These are phyloP conservation scores for Anisodus tanguticus DNA, from an alignment of 257 asterid genomes.

Conservation along the genomic window DNA sequence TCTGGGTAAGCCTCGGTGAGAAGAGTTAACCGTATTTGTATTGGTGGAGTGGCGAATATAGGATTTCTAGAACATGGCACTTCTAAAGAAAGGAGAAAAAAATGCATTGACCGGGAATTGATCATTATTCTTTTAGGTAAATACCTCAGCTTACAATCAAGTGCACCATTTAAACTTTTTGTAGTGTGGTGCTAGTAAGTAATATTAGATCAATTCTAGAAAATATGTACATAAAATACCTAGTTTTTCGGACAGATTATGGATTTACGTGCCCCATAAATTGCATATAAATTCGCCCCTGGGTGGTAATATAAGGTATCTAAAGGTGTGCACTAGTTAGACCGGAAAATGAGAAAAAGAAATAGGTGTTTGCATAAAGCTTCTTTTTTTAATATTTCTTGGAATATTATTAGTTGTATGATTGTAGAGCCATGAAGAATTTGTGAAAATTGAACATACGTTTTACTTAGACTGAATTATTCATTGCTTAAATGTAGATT, in stretches of 20 bases:
- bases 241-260: too few relatives aligned
- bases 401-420: neutral
- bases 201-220: too few relatives aligned
- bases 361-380: neutral
- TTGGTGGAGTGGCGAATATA: neutral
- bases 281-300: too few relatives aligned
- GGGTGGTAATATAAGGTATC: neutral
- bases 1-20: neutral
- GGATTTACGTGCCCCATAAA: too few relatives aligned
- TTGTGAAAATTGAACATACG: neutral
- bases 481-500: conserved; percentile 51
- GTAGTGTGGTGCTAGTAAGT: too few relatives aligned
- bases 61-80: too few relatives aligned
- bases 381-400: neutral
- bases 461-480: conserved; percentile 1
- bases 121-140: too few relatives aligned
- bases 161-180: too few relatives aligned
- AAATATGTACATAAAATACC: too few relatives aligned
- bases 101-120: too few relatives aligned
- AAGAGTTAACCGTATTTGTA: neutral
- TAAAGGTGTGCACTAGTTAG: neutral
- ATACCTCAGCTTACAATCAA: too few relatives aligned
- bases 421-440: neutral
- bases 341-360: neutral
- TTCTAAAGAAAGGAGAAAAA: too few relatives aligned